Base-by-base conservation (phyloP, 192 early-diverging fungal species). In the Chytriomyces hyalinus region DNA sequence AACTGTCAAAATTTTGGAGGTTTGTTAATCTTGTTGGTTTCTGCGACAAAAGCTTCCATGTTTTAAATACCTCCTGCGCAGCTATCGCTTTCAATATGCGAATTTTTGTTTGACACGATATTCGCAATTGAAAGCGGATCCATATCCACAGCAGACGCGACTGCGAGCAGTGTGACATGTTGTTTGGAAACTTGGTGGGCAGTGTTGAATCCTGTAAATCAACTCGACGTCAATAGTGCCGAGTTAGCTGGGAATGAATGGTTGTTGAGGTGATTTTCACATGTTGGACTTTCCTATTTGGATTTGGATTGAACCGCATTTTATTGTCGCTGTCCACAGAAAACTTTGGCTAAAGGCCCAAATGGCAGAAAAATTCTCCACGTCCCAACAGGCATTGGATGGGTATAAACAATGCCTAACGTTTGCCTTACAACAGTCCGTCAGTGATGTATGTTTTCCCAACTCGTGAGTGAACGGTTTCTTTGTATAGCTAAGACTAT, bases 161-260 rank as follows among this genome's bases (percentile, higher is more conserved):
- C 17, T 44, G 26, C 59, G 10, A 43, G 57, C 15, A 24, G 13
- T 13, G 7, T 36, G 11, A 59, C 57, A 15, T 22, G 10, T 10
- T 44, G 45, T 10, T 26, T 73, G 60, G 71, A 73, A 62, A n/a
- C 36, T n/a, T 73, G 71, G 71, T 73, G 71, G 71, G 13, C 71
- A n/a, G 10, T 63, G 36, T 36, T 36, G 36, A 36, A 36, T 36
- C 36, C 36, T 10, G 22, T 73, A 10, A 46, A 8, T 28, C 59
- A 63, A 53, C 7, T 45, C 22, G 26, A 53, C 44, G 43, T 44
- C 13, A 9, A 46, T 5, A 48, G 20, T 6, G 11, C 66, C 36
- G 44, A 47, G 36, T 13, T 67, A 4, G 43, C 47, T 26, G 43
- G 15, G 28, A 43, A n/a, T 6, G 36, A 36, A 70, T 70, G 68